Evolutionary conservation across 2,329 filamentous ascomycete species (phyloP).

Genomic region (Penicillium freii): DNA sequence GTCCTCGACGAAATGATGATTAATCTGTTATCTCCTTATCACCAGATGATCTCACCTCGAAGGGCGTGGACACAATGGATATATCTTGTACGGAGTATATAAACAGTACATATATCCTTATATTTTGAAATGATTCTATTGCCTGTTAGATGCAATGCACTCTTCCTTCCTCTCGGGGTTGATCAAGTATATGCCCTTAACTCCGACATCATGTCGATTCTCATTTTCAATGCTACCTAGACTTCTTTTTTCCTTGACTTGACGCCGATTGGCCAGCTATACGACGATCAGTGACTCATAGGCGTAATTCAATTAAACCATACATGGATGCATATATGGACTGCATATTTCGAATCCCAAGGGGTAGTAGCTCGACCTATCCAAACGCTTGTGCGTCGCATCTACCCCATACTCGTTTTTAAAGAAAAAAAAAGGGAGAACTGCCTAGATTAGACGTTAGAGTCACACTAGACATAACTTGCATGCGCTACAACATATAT

Average conservation of each 20-base stretch:
- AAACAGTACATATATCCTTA: neutral
- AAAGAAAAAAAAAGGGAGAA: neutral
- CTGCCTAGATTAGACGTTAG: neutral
- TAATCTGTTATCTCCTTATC: slow-evolving; percentile 15
- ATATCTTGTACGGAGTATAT: too few relatives aligned
- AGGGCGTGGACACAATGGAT: neutral
- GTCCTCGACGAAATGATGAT: slow-evolving; percentile 1
- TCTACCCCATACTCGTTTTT: neutral
- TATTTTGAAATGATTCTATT: neutral
- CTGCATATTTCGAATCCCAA: neutral
- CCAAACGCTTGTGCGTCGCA: neutral
- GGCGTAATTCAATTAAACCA: neutral
- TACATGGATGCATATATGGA: neutral
- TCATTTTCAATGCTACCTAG: neutral
- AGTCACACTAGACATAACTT: neutral
- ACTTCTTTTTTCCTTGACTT: neutral
- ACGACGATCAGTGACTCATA: neutral
- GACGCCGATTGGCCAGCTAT: neutral
- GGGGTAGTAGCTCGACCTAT: neutral
- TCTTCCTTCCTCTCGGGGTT: neutral
- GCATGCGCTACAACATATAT: neutral
- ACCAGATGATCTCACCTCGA: slow-evolving; percentile 9
- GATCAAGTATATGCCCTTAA: neutral
- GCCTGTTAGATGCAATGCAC: neutral
- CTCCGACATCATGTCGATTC: neutral